These are phyloP conservation scores for Eucalyptus guilfoylei DNA, from an alignment of 345 rosid species.

Conservation along the genomic window DNA sequence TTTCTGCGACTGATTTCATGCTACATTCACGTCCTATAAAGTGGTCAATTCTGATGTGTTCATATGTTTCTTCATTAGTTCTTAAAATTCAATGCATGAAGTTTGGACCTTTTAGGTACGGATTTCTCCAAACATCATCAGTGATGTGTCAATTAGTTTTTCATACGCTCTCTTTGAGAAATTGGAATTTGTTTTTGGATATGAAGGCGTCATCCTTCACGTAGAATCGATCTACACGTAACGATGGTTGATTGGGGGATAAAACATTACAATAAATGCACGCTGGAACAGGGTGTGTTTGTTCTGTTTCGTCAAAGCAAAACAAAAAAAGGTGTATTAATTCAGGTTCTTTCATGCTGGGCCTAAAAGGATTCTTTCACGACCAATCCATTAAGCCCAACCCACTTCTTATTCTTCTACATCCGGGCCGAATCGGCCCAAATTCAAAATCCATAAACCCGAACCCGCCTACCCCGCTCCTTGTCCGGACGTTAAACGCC, in stretches of 20 bases:
- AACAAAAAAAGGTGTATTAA: neutral
- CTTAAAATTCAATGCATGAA: neutral
- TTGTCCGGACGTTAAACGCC: neutral
- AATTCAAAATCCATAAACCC: neutral
- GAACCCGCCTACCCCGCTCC: neutral
- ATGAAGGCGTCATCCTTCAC: too few relatives aligned
- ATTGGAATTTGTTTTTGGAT: too few relatives aligned
- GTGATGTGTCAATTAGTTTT: accelerated
- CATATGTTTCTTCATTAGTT: neutral
- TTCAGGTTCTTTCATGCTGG: neutral
- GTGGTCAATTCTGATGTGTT: neutral
- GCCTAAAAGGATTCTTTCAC: neutral
- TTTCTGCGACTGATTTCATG: neutral
- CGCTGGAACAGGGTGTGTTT: too few relatives aligned
- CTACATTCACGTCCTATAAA: too few relatives aligned
- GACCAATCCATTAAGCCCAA: neutral
- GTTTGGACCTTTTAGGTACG: too few relatives aligned
- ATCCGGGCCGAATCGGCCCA: neutral
- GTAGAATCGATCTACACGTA: too few relatives aligned
- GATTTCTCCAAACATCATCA: accelerated
- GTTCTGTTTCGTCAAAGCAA: too few relatives aligned
- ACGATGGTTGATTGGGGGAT: too few relatives aligned
- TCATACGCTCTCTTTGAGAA: accelerated
- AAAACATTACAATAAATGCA: too few relatives aligned
- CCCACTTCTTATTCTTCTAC: neutral